These are phyloP conservation scores for Lactifluus volemus DNA, from an alignment of 768 basidiomycete species.

Conservation along the genomic window DNA sequence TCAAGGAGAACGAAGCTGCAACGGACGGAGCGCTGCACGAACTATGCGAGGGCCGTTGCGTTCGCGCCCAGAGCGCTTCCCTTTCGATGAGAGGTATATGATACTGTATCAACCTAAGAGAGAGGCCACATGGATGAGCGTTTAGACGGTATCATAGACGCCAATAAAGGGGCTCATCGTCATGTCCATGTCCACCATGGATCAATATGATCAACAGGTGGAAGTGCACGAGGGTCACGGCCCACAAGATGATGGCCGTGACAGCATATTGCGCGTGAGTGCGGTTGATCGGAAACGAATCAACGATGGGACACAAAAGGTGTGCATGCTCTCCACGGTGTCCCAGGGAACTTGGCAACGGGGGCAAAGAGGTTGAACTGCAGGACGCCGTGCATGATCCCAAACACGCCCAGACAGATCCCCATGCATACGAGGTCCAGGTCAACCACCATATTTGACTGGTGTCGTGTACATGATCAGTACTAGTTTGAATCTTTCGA, in stretches of 20 bases:
- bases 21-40: constrained; percentile 40
- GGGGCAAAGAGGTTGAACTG: background rate
- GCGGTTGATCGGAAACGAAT: background rate
- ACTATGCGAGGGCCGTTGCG: constrained; percentile 37
- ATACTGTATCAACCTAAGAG: constrained; percentile 26
- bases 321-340: no score
- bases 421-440: background rate
- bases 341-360: background rate
- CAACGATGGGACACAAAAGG: no score
- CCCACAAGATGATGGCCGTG: background rate
- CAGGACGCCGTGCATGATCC: background rate
- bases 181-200: background rate
- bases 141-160: constrained; percentile 30
- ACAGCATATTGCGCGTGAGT: background rate
- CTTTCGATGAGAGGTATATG: constrained; percentile 24
- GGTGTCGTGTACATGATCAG: background rate
- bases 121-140: constrained; percentile 3
- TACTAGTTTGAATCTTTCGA: background rate
- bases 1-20: constrained; percentile 28
- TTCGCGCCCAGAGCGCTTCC: constrained; percentile 33
- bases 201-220: background rate
- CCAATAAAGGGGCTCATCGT: background rate
- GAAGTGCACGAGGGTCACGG: background rate
- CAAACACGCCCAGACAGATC: background rate
- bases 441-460: background rate